Percentiles rank a stretch among this genome's conserved stretches.
Evolutionary conservation across 192 early-diverging fungal genomes (phyloP).

Genomic region (Chytriomyces sp.): DNA sequence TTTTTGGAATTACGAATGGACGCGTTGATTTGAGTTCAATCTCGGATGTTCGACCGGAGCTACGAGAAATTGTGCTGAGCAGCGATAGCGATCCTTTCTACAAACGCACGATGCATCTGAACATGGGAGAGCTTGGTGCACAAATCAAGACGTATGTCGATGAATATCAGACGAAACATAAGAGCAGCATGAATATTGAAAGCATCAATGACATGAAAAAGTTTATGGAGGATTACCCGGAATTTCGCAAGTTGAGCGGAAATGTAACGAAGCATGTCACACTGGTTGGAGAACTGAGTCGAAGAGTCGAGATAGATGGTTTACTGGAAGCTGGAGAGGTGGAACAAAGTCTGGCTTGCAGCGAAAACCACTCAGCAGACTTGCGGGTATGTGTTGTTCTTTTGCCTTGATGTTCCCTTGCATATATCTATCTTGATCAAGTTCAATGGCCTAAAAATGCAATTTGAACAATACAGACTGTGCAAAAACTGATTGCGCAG

Average conservation of each 20-base stretch:
- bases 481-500: slow-evolving; percentile 74
- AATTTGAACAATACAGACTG: slow-evolving; percentile 45
- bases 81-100: slow-evolving; percentile 84
- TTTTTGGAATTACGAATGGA: slow-evolving; percentile 91
- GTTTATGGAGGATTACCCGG: slow-evolving; percentile 98
- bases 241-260: slow-evolving; percentile 93
- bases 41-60: slow-evolving; percentile 74
- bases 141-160: slow-evolving; percentile 95
- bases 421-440: slow-evolving; percentile 4
- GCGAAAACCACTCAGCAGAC: slow-evolving; percentile 84
- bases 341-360: slow-evolving; percentile 92
- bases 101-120: slow-evolving; percentile 86
- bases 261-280: slow-evolving; percentile 99
- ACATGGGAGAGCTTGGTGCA: slow-evolving; percentile 92
- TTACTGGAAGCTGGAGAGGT: slow-evolving; percentile 89
- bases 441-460: neutral
- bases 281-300: slow-evolving; percentile 93
- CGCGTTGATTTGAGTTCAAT: slow-evolving; percentile 89
- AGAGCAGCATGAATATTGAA: slow-evolving; percentile 89
- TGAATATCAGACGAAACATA: slow-evolving; percentile 90
- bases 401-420: neutral
- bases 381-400: slow-evolving; percentile 64
- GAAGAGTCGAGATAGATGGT: slow-evolving; percentile 72
- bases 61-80: slow-evolving; percentile 87
- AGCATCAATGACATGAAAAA: slow-evolving; percentile 98